Base-by-base conservation (phyloP, 805 yeast species). In the Yarrowia keelungensis region DNA sequence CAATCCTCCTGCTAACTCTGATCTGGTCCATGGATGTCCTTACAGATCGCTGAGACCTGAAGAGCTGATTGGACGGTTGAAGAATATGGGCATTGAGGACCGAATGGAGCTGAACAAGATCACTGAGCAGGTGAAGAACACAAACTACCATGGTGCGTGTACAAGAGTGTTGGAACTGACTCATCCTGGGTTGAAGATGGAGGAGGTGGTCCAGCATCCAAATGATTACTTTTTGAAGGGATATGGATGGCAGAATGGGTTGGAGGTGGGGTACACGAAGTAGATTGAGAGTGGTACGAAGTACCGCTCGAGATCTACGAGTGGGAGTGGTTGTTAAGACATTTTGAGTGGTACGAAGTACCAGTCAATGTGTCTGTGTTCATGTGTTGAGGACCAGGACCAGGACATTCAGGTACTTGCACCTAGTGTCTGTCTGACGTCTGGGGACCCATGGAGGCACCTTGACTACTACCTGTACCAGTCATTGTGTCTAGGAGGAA, bases 11-110 rank as follows among this genome's bases (percentile, higher is more conserved):
- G 92, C 97, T 0, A 81, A 81, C 11, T 79, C 84, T 50, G 97
- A 93, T 72, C 84, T 80, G 70, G 67, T 62, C 7, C 97, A 94
- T 76, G 99, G 99, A 2, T 94, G 98, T 78, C 98, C 98, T 5
- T 95, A 90, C 78, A 81, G 97, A 68, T 94, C 90, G 74, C 80
- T 90, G 74, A 82, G 85, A 12, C 76, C 85, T n/a, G 96, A 91
- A 54, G 83, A 85, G 67, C 81, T 95, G 61, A 81, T 84, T 8
- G 72, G 74, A 3, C 85, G 86, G 70, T 81, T 95, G 71, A 79
- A 80, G 49, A 84, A 81, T 22, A 84, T 91, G 86, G 94, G 93
- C 1, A 79, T 91, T 61, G 81, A 77, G 10, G 91, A 89, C 69
- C 84, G 79, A 32, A 75, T 79, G 22, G 84, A 86, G 61, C 78